Base-by-base conservation (phyloP, 1,284 basidiomycete species). In the Fomitopsis pinicola region DNA sequence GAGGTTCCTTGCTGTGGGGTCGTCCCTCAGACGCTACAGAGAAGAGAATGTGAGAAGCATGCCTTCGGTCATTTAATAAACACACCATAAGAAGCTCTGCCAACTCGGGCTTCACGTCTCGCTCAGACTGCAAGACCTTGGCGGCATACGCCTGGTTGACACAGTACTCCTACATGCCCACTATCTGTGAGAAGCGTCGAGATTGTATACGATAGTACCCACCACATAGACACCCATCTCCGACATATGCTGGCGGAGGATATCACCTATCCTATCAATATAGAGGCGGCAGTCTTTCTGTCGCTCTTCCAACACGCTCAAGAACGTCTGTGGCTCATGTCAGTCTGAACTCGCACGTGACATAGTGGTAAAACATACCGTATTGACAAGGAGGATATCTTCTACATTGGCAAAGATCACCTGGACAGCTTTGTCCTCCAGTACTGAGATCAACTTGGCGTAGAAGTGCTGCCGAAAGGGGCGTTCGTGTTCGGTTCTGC, bases 401-500 rank as follows among this genome's bases (percentile, higher is more conserved):
- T 98, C 95, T 33, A 98, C 82, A 68, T 98, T 98, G 15, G 92
- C 92, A 71, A 98, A 98, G 36, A 98, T 88, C 53, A 91, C 91
- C 0, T 84, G 87, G 17, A 89, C 81, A 3, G 91, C 92, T 71
- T 93, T 93, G 59, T 82, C 80, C 15, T 91, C 88, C n/a, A 98
- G 77, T 26, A 92, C 70, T 0, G 83, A 76, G 54, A 96, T 76
- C 74, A 97, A 79, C 62, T 84, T 86, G 1, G 87, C 87, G 76
- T 95, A 97, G 76, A 97, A 98, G 15, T 91, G 78, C 84, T 88
- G 58, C 3, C 44, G 5, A 33, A 33, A 33, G n/a, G 12, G 17
- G 15, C 22, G 38, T 53, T 19, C 7, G 1, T 30, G 3, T 59
- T 8, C 45, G 19, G 17, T 19, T 14, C 10, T 38, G 36, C 15